These are phyloP conservation scores for Xylaria sp. DNA, from an alignment of 2,329 filamentous ascomycete species.

Conservation along the genomic window DNA sequence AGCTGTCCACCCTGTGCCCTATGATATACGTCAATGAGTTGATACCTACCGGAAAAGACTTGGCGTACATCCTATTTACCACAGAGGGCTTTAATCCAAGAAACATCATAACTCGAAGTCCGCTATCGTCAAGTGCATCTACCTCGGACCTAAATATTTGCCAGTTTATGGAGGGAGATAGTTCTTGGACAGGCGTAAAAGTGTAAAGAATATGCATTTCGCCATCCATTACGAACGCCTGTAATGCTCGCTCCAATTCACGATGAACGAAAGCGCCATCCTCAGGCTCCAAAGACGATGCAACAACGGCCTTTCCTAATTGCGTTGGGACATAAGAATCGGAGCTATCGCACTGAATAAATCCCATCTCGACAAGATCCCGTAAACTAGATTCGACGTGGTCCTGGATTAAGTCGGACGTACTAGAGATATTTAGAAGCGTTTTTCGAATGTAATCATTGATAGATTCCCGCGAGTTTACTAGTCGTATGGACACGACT, in stretches of 20 bases:
- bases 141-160: slow-evolving; percentile 76
- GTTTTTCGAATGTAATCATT: slow-evolving; percentile 76
- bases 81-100: slow-evolving; percentile 74
- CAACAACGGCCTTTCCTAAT: slow-evolving; percentile 76
- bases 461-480: slow-evolving; percentile 71
- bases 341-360: slow-evolving; percentile 62
- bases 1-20: slow-evolving; percentile 75
- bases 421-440: slow-evolving; percentile 68
- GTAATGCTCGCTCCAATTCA: slow-evolving; percentile 73
- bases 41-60: neutral
- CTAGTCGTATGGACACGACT: slow-evolving; percentile 73
- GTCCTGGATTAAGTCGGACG: slow-evolving; percentile 58
- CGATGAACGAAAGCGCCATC: slow-evolving; percentile 78
- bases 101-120: slow-evolving; percentile 73
- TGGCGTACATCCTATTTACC: slow-evolving; percentile 71
- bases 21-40: slow-evolving; percentile 33
- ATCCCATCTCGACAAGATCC: slow-evolving; percentile 64
- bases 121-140: slow-evolving; percentile 75
- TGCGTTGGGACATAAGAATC: slow-evolving; percentile 69
- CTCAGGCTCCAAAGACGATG: slow-evolving; percentile 76
- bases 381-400: slow-evolving; percentile 69
- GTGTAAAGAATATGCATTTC: slow-evolving; percentile 77
- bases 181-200: slow-evolving; percentile 76
- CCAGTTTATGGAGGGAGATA: slow-evolving; percentile 72
- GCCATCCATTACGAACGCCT: slow-evolving; percentile 81